These are phyloP conservation scores for Zalaria obscura DNA, from an alignment of 2,329 filamentous ascomycete species.

Conservation along the genomic window DNA sequence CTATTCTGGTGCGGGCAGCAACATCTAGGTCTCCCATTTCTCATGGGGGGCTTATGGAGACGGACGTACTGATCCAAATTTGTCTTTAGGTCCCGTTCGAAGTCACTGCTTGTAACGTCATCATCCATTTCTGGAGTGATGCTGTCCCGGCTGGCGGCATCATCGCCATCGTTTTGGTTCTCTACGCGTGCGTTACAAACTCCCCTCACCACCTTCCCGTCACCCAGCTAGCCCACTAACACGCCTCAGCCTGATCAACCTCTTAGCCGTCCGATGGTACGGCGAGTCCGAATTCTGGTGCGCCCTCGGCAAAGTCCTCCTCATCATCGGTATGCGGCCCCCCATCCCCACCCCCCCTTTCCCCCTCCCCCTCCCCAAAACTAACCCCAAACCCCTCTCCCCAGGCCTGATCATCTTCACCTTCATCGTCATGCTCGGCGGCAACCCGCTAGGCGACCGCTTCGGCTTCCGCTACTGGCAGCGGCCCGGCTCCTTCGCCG, in stretches of 20 bases:
- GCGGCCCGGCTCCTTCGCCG: slow-evolving; percentile 40
- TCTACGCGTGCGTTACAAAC: slow-evolving; percentile 37
- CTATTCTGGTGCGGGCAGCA: slow-evolving; percentile 7
- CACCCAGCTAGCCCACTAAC: background rate
- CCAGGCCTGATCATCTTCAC: slow-evolving; percentile 57
- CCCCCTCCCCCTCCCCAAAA: too few relatives aligned
- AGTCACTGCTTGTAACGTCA: slow-evolving; percentile 41
- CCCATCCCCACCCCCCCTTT: too few relatives aligned
- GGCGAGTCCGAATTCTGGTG: slow-evolving; percentile 64
- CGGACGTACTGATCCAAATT: background rate
- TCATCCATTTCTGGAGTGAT: slow-evolving; percentile 44
- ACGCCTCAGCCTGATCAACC: slow-evolving; percentile 40
- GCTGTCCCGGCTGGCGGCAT: slow-evolving; percentile 40
- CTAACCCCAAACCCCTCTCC: background rate
- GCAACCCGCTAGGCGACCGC: slow-evolving; percentile 55
- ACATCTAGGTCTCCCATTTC: too few relatives aligned
- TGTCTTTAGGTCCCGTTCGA: slow-evolving; percentile 12
- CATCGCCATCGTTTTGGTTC: slow-evolving; percentile 44
- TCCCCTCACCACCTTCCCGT: too few relatives aligned
- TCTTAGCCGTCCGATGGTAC: slow-evolving; percentile 61
- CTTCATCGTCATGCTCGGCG: slow-evolving; percentile 66
- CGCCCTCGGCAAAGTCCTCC: slow-evolving; percentile 55
- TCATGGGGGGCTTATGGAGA: too few relatives aligned
- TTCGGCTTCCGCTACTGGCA: slow-evolving; percentile 53
- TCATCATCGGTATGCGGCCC: slow-evolving; percentile 37